Evolutionary conservation across 2,329 filamentous ascomycete genomes (phyloP), one percentile per base, ranked within the genome.

Genomic region (Fusarium heterosporum): DNA sequence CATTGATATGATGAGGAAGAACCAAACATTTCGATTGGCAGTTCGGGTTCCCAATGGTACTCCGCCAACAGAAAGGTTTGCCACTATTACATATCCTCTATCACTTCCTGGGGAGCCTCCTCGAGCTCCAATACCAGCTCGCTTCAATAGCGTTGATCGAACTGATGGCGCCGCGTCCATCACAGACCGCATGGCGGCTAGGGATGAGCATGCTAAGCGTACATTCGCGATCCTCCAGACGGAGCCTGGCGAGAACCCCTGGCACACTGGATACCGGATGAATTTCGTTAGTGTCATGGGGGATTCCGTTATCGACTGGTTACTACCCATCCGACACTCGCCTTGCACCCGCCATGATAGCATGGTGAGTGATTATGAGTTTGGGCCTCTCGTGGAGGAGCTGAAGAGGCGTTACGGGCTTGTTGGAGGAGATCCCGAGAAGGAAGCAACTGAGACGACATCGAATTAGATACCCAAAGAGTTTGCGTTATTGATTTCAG

Each of bases 211-310:
- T 4, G 86, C 88, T 25, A 83, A 80, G 7, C 86, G 89, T 28
- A 90, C 87, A 12, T 98, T 97, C 75, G 93, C 92, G 13, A 90
- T 98, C 39, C 81, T 97, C 3, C 85, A 87, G 62, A 92, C 91
- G 0, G 82, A 87, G 4, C 84, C 87, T 0, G 90, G 92, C 11
- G 90, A 96, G 70, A 97, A 97, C 69, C 93, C 93, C 0, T 99
- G 93, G 89, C 87, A 97, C 71, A 80, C 96, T 1, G 92, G 91
- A 3, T 79, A 80, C 10, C 83, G 85, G 64, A 79, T 82, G 28
- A 98, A 98, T 73, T 90, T 93, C 79, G 87, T 88, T 66, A 85
- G 90, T 14, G 87, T 97, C 25, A 93, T 99, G 89, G 95, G 95
- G 0, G 79, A 85, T 45, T 86, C 80, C 19, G 66, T 89, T 3